Evolutionary conservation across 345 rosid species (phyloP), one percentile per base, ranked within the genome.

Genomic region (Corchorus capsularis): DNA sequence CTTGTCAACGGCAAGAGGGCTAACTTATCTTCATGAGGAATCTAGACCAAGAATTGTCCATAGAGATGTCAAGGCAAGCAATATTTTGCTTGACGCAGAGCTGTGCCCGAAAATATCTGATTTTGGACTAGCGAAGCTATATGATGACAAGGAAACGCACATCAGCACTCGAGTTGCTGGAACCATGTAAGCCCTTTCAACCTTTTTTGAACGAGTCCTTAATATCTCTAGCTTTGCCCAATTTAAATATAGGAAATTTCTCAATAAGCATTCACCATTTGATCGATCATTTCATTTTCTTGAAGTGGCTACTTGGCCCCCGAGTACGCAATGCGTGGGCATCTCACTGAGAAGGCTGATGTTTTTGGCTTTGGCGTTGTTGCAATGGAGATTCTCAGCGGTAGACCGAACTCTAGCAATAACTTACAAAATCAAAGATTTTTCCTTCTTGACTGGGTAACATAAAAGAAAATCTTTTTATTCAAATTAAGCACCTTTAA

Each of bases 391-490:
- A 63, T 89, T 15, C 63, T 91, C 17, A 87, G 92, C 52, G 93
- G 97, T 62, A 88, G 94, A 75, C 85, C 89, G 7, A 91, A 91
- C 79, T 85, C 91, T 4, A 89, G 83, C 77, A 27, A 81, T 3
- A 84, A 65, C 61, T 68, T 83, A 79, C 87, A 85, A 27, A 80
- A 81, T 0, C 90, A 84, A 6, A 81, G 80, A 73, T 69, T 81
- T 8, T 93, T 88, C 80, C 96, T 91, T 83, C 93, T 93, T 41
- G 93, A 89, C 78, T 91, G 91, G 97, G 97, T 92, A 45, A 41
- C 6, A 1, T 12, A 5, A 14, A 17, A 55, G 2, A 45, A 76
- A 20, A 0, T 1, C 49, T 14, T 47, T 41, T 13, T 20, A 27
- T 27, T 27, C 27, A 27, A 27, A 27, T 27, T 27, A 27, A 27